Evolutionary conservation across 768 basidiomycete genomes (phyloP).

Genomic region (Gloeophyllum trabeum): DNA sequence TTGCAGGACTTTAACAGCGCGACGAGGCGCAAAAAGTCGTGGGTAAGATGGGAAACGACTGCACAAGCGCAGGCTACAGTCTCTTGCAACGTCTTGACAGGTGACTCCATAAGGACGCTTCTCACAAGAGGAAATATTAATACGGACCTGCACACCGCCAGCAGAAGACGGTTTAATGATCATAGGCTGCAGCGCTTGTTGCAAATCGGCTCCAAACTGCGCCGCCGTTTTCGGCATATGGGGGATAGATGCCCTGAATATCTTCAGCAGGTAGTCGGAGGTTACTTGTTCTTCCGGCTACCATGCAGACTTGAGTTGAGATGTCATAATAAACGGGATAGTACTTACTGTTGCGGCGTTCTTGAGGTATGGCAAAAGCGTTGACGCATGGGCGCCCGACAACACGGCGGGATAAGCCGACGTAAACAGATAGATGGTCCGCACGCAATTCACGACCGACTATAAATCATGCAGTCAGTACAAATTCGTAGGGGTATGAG

Average conservation of each 20-base stretch:
- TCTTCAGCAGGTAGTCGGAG: conserved; percentile 79
- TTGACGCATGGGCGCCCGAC: conserved; percentile 74
- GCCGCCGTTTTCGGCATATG: conserved; percentile 83
- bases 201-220: conserved; percentile 83
- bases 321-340: neutral
- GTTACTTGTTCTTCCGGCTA: conserved; percentile 78
- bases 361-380: conserved; percentile 84
- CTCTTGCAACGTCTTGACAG: conserved; percentile 70
- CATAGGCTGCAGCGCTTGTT: conserved; percentile 78
- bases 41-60: conserved; percentile 75
- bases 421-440: conserved; percentile 76
- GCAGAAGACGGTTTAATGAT: conserved; percentile 71
- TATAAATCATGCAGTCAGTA: conserved; percentile 17
- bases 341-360: conserved; percentile 59
- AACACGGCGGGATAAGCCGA: conserved; percentile 77
- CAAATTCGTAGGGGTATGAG: neutral
- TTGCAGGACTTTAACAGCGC: conserved; percentile 82
- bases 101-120: neutral
- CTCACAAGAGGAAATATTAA: neutral
- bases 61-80: conserved; percentile 87
- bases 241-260: conserved; percentile 78
- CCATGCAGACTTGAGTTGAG: conserved; percentile 1
- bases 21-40: conserved; percentile 71
- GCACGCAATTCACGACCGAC: conserved; percentile 77
- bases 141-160: conserved; percentile 53